These are phyloP conservation scores for Cryphonectria naterciae DNA, from an alignment of 2,329 filamentous ascomycete genomes.

Conservation along the genomic window DNA sequence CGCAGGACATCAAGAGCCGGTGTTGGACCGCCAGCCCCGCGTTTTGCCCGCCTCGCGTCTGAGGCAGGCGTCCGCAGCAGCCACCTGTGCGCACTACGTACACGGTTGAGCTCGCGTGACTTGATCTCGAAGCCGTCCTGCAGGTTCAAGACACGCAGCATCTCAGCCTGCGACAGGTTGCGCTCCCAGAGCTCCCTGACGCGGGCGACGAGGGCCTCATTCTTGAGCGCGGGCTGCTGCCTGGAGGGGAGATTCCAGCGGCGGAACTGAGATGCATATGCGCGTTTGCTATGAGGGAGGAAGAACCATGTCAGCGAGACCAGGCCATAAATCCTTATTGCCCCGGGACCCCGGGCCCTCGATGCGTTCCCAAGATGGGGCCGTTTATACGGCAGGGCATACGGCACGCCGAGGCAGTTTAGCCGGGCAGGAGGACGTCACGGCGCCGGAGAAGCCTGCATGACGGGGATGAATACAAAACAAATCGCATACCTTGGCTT, in stretches of 20 bases:
- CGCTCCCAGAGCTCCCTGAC: conserved; percentile 78
- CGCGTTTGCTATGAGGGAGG: conserved; percentile 63
- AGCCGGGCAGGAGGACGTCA: conserved; percentile 2
- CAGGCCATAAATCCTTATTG: too few relatives aligned
- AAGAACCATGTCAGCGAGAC: conserved; percentile 10
- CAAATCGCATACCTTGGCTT: conserved; percentile 64
- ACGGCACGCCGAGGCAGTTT: conserved; percentile 23
- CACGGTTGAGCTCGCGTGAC: conserved; percentile 69
- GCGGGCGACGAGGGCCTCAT: conserved; percentile 67
- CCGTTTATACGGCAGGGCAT: conserved; percentile 22
- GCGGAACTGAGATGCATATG: conserved; percentile 76
- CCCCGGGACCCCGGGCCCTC: too few relatives aligned
- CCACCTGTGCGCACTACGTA: conserved; percentile 72
- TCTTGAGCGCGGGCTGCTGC: conserved; percentile 72
- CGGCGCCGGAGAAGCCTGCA: not conserved
- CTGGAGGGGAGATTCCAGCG: conserved; percentile 80
- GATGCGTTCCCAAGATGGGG: not conserved
- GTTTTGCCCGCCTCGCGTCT: conserved; percentile 33
- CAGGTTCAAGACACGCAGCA: conserved; percentile 69
- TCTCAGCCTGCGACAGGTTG: conserved; percentile 74
- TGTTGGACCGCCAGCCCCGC: conserved; percentile 44
- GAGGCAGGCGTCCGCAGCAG: conserved; percentile 62
- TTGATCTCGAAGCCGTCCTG: conserved; percentile 75
- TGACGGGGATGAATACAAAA: conserved; percentile 5
- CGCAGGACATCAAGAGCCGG: conserved; percentile 31